Evolutionary conservation across 2,329 filamentous ascomycete genomes (phyloP), one percentile per base, ranked within the genome.

Genomic region (Clonostachys rhizophaga): DNA sequence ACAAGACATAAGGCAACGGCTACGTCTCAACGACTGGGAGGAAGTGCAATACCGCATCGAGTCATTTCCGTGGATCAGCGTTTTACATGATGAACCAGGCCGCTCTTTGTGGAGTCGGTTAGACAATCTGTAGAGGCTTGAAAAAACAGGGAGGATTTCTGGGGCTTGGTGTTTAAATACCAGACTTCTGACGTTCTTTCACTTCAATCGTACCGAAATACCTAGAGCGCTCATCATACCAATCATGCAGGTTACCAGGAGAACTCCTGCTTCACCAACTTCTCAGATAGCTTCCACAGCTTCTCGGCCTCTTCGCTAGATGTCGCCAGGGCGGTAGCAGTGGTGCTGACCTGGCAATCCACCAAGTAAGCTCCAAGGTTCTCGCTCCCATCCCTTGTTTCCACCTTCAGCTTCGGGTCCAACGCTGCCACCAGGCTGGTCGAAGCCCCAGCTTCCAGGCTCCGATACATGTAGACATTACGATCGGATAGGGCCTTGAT

Each of bases 241-340:
- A 48, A 49, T 6, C 6, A 33, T 13, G n/a, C 18, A 13, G 14
- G 49, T 42, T 6, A 42, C 41, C 41, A 42, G 4, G 39, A 44
- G 49, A 66, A 67, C 9, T 58, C 51, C 49, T 66, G 49, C 6
- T 58, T 56, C 3, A 66, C 61, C 13, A 66, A 49, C 44, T 63
- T 52, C 56, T 67, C 63, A 5, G 61, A 64, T 30, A 63, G 41
- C 40, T 53, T 58, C 64, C 65, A 68, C 43, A 67, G 44, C 46
- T 51, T 59, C 40, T 65, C 61, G 0, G 64, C 65, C 8, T 59
- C 57, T n/a, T 58, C 53, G 8, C 50, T 56, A 18, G 56, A 55
- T 12, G 56, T 50, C 1, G 56, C 50, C 20, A 50, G 34, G 14
- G 50, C 49, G 2, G 35, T 47, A 2, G 50, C 46, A 13, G 49